These are phyloP conservation scores for Diplocarpon rosae DNA, from an alignment of 2,329 filamentous ascomycete genomes.

Conservation along the genomic window DNA sequence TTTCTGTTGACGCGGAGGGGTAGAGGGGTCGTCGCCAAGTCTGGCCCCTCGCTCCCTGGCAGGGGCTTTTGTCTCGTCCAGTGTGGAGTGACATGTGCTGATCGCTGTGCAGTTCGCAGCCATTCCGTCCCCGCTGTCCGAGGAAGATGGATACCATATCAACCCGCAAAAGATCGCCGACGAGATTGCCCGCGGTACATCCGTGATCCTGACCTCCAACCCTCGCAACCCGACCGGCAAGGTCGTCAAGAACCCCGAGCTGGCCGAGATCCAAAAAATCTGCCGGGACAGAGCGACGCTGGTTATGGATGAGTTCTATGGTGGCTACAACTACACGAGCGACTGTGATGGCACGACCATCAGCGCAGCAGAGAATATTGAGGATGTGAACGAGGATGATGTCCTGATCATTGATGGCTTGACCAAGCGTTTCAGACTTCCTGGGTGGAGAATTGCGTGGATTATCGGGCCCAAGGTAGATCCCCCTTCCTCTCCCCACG, in stretches of 20 bases:
- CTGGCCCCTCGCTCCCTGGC: conserved; percentile 5
- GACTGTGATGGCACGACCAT: conserved; percentile 86
- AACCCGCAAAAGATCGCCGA: conserved; percentile 87
- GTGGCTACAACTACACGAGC: conserved; percentile 89
- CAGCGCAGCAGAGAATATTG: conserved; percentile 78
- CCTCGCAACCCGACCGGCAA: conserved; percentile 89
- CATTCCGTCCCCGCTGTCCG: conserved; percentile 73
- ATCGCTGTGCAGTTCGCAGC: conserved; percentile 55
- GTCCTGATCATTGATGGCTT: conserved; percentile 92
- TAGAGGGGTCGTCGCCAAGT: background rate
- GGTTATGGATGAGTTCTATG: conserved; percentile 95
- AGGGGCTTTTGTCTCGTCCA: background rate
- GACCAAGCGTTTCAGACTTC: conserved; percentile 92
- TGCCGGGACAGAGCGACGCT: conserved; percentile 83
- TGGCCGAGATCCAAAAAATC: conserved; percentile 85
- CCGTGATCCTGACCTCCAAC: conserved; percentile 89
- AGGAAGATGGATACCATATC: conserved; percentile 85
- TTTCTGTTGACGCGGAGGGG: background rate
- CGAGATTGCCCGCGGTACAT: conserved; percentile 75
- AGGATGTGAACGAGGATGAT: conserved; percentile 81
- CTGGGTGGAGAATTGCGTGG: conserved; percentile 95
- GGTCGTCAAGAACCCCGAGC: conserved; percentile 73
- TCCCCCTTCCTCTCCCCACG: background rate
- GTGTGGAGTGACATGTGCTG: conserved; percentile 1
- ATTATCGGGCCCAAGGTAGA: conserved; percentile 71